phyloP scores from a whole-genome alignment of 805 yeast species.

The Pachysolen tannophilus region DNA sequence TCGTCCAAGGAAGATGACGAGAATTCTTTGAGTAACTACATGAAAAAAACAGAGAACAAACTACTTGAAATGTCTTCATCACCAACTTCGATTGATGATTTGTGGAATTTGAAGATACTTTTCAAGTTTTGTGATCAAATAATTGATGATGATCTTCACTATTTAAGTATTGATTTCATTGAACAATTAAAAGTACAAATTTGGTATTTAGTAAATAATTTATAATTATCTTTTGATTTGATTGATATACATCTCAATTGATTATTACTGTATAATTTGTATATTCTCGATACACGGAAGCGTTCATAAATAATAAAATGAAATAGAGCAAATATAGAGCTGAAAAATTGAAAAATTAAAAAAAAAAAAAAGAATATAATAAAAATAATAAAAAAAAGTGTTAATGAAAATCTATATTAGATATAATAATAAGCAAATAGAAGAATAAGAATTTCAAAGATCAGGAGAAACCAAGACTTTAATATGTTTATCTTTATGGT shows the following conservation, averaged over 20 bases:
- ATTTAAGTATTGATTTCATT: conserved; percentile 40
- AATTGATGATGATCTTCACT: conserved; percentile 29
- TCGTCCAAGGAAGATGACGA: conserved; percentile 8
- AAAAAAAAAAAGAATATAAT: not conserved
- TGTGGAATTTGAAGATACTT: conserved; percentile 55
- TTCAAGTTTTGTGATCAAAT: conserved; percentile 51
- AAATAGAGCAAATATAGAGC: too few species aligned
- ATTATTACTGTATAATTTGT: too few species aligned
- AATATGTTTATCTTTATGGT: conserved; percentile 47
- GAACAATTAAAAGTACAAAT: conserved; percentile 42
- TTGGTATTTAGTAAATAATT: conserved; percentile 18
- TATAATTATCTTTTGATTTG: too few species aligned
- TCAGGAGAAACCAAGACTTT: conserved; percentile 44
- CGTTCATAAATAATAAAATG: too few species aligned
- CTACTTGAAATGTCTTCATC: conserved; percentile 31
- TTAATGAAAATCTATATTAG: too few species aligned
- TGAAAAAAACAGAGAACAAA: conserved; percentile 51
- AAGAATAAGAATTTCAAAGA: not conserved
- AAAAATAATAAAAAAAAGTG: too few species aligned
- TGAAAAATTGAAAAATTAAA: too few species aligned
- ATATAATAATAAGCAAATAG: not conserved
- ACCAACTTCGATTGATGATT: conserved; percentile 41
- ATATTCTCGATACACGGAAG: too few species aligned
- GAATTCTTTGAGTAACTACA: conserved; percentile 27
- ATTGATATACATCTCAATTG: too few species aligned